Evolutionary conservation across 1,284 basidiomycete species (phyloP), one percentile per base, ranked within the genome.

Genomic region (Cryptococcus amylolentus): DNA sequence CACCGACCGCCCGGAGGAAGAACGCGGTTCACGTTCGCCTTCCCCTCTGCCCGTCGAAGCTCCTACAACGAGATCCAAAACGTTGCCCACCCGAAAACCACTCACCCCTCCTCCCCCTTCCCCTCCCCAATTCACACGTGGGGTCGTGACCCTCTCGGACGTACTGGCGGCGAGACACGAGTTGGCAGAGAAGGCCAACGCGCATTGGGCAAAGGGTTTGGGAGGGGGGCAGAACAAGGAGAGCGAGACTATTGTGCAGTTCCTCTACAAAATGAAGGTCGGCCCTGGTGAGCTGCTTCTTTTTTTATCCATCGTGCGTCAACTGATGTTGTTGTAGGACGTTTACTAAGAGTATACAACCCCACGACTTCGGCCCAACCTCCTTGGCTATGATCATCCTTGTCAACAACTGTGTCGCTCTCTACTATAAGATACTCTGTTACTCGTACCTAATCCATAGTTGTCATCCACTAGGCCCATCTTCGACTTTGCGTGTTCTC

Each of bases 201-300:
- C 68, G 45, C 74, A 76, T 56, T 76, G 74, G 74, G 57, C 69
- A 26, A 73, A 72, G 57, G 74, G 74, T 5, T 61, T 76, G 9
- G 74, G 74, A 18, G 74, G 74, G 1, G 74, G 74, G 0, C 72
- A 75, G 65, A 75, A 76, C 56, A 73, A 74, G 55, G 74, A 76
- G 51, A 62, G 70, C 23, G 72, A 75, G 55, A 76, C 74, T 2
- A 76, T 76, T 52, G 74, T 76, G 26, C 68, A 75, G 56, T 76
- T 76, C 56, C 61, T 76, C 59, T 76, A 76, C 58, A 76, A 76
- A 66, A 71, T 71, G 66, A 75, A 74, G 55, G 74, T 72, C 27
- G 74, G 74, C n/a, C 70, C 69, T 46, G 69, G 74, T 76, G 61
- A 63, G 73, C 72, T 10, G 14, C 16, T 58, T 28, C 52, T 53